Percentiles rank a stretch among this genome's conserved stretches.
These are phyloP conservation scores for Backusella circina DNA, from an alignment of 192 early-diverging fungal species.

Conservation along the genomic window DNA sequence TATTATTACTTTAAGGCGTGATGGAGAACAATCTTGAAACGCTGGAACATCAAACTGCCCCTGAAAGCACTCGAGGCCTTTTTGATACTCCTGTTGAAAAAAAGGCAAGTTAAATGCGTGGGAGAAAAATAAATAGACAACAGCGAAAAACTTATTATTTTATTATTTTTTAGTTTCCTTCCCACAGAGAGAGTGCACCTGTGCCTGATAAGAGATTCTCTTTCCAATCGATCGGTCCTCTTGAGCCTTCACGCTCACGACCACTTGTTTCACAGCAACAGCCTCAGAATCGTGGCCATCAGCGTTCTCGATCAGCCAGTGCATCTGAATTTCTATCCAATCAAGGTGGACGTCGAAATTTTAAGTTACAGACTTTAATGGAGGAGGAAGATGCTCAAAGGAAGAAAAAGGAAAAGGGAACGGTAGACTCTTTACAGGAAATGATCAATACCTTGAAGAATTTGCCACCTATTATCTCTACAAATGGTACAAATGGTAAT, in stretches of 20 bases:
- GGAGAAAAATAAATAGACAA: neutral
- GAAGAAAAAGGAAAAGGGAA: constrained; percentile 35
- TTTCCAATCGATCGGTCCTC: neutral
- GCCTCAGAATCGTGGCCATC: constrained; percentile 16
- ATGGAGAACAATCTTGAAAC: constrained; percentile 17
- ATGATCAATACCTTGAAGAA: constrained; percentile 49
- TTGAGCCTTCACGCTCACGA: constrained; percentile 2
- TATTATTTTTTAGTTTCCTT: constrained; percentile 12
- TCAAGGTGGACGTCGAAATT: constrained; percentile 6
- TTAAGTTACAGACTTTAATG: constrained; percentile 20
- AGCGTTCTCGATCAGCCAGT: constrained; percentile 32
- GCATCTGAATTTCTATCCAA: constrained; percentile 18
- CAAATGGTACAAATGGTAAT: neutral
- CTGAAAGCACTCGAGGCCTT: constrained; percentile 38
- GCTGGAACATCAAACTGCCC: constrained; percentile 37
- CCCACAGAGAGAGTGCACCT: constrained; percentile 9
- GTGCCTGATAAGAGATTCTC: constrained; percentile 7
- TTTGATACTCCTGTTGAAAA: constrained; percentile 28
- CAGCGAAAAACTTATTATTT: neutral
- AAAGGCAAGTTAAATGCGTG: constrained; percentile 3
- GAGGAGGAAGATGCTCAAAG: constrained; percentile 22
- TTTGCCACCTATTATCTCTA: constrained; percentile 34
- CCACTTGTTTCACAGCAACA: neutral
- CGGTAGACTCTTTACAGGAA: constrained; percentile 45
- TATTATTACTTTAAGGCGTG: neutral